Conservation (phyloP, 2,329 filamentous ascomycete species). For the Volutella citrinella region DNA sequence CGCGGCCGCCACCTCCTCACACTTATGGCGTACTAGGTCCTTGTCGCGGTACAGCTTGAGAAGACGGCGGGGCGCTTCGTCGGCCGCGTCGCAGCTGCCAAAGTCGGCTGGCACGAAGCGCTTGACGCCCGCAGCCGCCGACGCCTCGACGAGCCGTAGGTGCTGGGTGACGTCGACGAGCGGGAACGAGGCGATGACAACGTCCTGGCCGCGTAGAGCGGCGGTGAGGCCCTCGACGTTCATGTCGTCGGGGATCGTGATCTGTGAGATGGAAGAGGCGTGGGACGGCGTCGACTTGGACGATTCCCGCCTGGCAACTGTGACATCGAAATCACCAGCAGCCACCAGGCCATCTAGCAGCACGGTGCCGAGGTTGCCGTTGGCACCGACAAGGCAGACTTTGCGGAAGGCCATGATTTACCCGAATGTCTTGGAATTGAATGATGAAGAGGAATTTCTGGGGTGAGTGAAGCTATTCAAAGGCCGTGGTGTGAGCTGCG, state of each 20-base stretch:
- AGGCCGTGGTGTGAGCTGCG: background rate
- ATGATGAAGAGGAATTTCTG: too few species aligned
- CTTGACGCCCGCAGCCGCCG: conserved; percentile 56
- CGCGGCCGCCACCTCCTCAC: conserved; percentile 27
- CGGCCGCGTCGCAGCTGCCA: conserved; percentile 35
- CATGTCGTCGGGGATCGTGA: conserved; percentile 28
- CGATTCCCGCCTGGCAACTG: conserved; percentile 48
- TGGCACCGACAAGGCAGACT: conserved; percentile 33
- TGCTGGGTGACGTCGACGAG: conserved; percentile 42
- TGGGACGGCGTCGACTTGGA: conserved; percentile 27
- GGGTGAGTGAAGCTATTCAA: background rate
- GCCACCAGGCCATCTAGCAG: conserved; percentile 36
- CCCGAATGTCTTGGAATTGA: background rate
- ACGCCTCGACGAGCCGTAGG: conserved; percentile 53
- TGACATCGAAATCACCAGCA: conserved; percentile 45
- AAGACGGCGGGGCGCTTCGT: conserved; percentile 31
- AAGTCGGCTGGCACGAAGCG: conserved; percentile 63
- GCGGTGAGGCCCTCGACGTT: conserved; percentile 37
- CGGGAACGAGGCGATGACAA: conserved; percentile 43
- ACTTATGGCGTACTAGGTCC: conserved; percentile 28
- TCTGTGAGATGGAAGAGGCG: conserved; percentile 14
- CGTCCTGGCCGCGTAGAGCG: conserved; percentile 55
- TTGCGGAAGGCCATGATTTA: conserved; percentile 27
- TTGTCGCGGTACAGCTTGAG: conserved; percentile 35
- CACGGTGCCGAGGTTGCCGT: conserved; percentile 38